Evolutionary conservation across 1,139 yeast genomes (phyloP).

Genomic region (Candida mesenterica): DNA sequence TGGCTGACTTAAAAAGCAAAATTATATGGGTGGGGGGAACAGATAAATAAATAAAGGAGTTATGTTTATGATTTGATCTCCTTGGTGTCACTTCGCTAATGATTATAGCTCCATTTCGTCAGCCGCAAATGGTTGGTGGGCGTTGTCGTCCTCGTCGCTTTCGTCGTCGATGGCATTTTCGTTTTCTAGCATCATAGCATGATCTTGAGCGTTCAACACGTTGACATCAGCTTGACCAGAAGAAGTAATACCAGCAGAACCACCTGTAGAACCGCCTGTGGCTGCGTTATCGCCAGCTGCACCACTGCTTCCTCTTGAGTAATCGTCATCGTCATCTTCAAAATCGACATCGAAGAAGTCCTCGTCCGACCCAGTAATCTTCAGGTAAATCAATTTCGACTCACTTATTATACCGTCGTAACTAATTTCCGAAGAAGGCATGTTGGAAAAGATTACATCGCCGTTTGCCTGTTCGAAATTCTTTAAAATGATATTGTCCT

Average conservation of each 20-base stretch:
- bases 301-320: constrained; percentile 10
- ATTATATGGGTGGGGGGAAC: too few species aligned
- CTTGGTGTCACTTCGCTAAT: too few species aligned
- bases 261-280: constrained; percentile 11
- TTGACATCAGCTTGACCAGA: constrained; percentile 4
- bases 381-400: constrained; percentile 70
- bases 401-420: constrained; percentile 88
- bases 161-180: constrained; percentile 41
- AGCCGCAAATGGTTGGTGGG: constrained; percentile 60
- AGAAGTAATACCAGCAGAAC: constrained; percentile 6
- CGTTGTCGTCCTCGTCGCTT: constrained; percentile 33
- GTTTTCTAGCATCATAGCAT: constrained; percentile 20
- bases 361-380: constrained; percentile 87
- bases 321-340: constrained; percentile 83
- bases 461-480: constrained; percentile 29
- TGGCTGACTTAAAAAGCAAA: too few species aligned
- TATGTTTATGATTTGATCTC: too few species aligned
- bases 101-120: constrained; percentile 67
- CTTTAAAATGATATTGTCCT: constrained; percentile 31
- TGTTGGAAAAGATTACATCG: constrained; percentile 60
- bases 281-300: constrained; percentile 6
- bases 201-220: constrained; percentile 10
- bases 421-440: constrained; percentile 82
- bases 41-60: too few species aligned
- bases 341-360: constrained; percentile 95